Percentiles rank a stretch among this genome's conserved stretches.
phyloP scores from a whole-genome alignment of 345 rosid species.

The Limnanthes douglasii region DNA sequence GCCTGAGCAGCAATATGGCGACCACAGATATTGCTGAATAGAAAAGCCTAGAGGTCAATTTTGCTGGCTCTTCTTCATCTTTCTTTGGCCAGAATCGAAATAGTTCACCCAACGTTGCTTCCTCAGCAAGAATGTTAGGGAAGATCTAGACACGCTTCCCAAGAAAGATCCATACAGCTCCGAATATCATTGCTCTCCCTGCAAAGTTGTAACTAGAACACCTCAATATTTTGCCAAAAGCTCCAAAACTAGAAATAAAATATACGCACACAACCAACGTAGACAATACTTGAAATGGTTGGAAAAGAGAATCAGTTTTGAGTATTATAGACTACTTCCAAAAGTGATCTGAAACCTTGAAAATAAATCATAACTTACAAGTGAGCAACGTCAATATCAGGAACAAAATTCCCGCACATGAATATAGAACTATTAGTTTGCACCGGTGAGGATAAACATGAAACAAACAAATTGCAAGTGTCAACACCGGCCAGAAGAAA shows the following conservation, averaged over 20 bases:
- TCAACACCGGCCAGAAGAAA: slow-evolving; percentile 94
- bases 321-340: too few species aligned
- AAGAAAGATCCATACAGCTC: slow-evolving; percentile 52
- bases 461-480: slow-evolving; percentile 90
- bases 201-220: too few species aligned
- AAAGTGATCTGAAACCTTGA: too few species aligned
- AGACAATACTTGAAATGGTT: too few species aligned
- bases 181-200: slow-evolving; percentile 85
- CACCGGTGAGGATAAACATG: slow-evolving; percentile 93
- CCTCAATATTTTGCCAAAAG: too few species aligned
- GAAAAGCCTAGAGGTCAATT: slow-evolving; percentile 88
- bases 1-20: slow-evolving; percentile 54
- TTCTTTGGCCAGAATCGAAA: slow-evolving; percentile 98
- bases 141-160: slow-evolving; percentile 96
- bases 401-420: slow-evolving; percentile 75
- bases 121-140: slow-evolving; percentile 99
- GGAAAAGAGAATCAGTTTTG: too few species aligned
- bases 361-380: slow-evolving; percentile 47
- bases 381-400: slow-evolving; percentile 66
- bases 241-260: too few species aligned
- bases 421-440: slow-evolving; percentile 80
- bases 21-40: slow-evolving; percentile 39
- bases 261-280: too few species aligned
- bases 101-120: slow-evolving; percentile 85
- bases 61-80: slow-evolving; percentile 91